Percentiles rank a stretch among this genome's conserved stretches.
Evolutionary conservation across 805 yeast species (phyloP).

Genomic region (Nakazawaea wyomingensis): DNA sequence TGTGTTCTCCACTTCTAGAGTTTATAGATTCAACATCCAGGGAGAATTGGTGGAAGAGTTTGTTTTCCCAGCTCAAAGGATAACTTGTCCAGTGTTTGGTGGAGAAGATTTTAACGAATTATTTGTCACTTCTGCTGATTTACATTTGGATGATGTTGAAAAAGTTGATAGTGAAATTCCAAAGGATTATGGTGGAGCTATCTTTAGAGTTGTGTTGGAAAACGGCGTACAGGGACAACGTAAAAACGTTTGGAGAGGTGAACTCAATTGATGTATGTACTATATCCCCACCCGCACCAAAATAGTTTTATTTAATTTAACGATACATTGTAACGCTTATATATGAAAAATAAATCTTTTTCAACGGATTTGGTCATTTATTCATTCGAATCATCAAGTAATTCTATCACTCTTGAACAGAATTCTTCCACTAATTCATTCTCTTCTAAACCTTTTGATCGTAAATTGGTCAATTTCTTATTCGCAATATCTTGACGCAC

Average conservation of each 20-base stretch:
- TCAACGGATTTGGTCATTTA: too few relatives aligned
- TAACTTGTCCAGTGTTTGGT: constrained; percentile 68
- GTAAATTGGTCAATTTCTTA: constrained; percentile 51
- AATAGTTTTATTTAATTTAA: neutral
- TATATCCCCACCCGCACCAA: too few relatives aligned
- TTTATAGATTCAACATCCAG: constrained; percentile 44
- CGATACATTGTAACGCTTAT: too few relatives aligned
- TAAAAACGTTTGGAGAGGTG: constrained; percentile 25
- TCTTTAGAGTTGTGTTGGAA: constrained; percentile 41
- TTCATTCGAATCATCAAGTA: too few relatives aligned
- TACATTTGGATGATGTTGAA: constrained; percentile 31
- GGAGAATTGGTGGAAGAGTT: constrained; percentile 50
- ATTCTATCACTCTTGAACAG: constrained; percentile 35
- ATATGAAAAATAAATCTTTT: too few relatives aligned
- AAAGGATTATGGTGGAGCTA: constrained; percentile 54
- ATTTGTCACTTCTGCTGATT: constrained; percentile 64
- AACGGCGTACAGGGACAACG: constrained; percentile 28
- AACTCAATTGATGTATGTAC: too few relatives aligned
- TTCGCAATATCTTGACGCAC: constrained; percentile 56
- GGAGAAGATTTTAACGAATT: constrained; percentile 54
- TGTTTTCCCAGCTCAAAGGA: constrained; percentile 51
- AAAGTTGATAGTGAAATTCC: constrained; percentile 22
- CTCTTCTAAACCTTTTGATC: constrained; percentile 61
- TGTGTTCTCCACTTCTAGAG: constrained; percentile 54
- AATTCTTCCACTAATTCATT: constrained; percentile 72